These are phyloP conservation scores for Sideroxylon spinosum DNA, from an alignment of 179 eudicot species.

Conservation along the genomic window DNA sequence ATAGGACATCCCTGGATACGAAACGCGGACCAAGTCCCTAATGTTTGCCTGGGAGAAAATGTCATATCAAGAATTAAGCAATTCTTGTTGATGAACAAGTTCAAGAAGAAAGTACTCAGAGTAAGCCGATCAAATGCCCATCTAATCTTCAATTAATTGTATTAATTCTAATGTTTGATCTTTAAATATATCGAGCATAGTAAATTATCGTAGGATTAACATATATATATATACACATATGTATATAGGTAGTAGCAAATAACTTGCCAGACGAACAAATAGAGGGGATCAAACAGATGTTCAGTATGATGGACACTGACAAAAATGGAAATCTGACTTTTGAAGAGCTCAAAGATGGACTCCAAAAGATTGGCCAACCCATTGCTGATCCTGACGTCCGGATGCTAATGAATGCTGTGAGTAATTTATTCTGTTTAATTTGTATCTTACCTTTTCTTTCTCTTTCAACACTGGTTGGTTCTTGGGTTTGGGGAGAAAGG, in stretches of 20 bases:
- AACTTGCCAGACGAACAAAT: conserved; percentile 56
- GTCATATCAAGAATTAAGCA: conserved; percentile 67
- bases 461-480: not conserved
- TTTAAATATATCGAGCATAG: too few species aligned
- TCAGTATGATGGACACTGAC: conserved; percentile 66
- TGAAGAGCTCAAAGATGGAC: conserved; percentile 64
- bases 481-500: too few species aligned
- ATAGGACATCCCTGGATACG: conserved; percentile 54
- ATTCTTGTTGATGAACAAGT: conserved; percentile 65
- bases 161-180: too few species aligned
- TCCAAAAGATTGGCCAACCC: conserved; percentile 41
- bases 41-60: conserved; percentile 50
- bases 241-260: conserved; percentile 55
- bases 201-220: not conserved
- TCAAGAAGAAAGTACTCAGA: conserved; percentile 67
- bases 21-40: conserved; percentile 43
- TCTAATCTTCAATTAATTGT: too few species aligned
- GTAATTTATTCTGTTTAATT: conserved; percentile 16
- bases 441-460: not conserved
- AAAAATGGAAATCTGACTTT: conserved; percentile 56
- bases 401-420: conserved; percentile 75
- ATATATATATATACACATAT: not conserved
- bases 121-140: conserved; percentile 36
- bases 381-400: conserved; percentile 50
- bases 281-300: conserved; percentile 42